Percentiles rank a stretch among this genome's conserved stretches.
Conservation (phyloP, 768 basidiomycete species). For the Lactarius indigo region DNA sequence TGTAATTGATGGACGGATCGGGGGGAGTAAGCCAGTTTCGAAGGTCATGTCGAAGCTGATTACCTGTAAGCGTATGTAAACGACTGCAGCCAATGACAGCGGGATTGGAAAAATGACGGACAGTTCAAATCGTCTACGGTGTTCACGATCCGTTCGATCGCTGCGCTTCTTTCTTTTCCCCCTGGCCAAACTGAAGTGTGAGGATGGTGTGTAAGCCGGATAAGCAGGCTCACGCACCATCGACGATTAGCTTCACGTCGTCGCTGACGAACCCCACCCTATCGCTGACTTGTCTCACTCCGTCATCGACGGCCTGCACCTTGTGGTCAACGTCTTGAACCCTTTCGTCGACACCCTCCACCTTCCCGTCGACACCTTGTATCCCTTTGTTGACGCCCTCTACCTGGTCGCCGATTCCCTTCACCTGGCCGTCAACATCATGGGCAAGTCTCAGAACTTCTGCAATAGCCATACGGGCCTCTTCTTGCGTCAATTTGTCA, state of each 20-base stretch:
- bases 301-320: not conserved
- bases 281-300: not conserved
- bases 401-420: not conserved
- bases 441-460: not conserved
- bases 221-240: not conserved
- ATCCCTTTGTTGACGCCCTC: not conserved
- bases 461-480: not conserved
- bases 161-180: not conserved
- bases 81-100: not conserved
- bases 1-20: constrained; percentile 3
- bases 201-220: not conserved
- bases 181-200: not conserved
- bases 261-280: not conserved
- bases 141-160: not conserved
- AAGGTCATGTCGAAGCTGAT: not conserved
- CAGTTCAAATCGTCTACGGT: not conserved
- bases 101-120: not conserved
- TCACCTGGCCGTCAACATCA: not conserved
- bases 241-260: not conserved
- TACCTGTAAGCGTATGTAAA: not conserved
- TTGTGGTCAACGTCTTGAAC: not conserved
- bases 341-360: not conserved
- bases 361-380: not conserved
- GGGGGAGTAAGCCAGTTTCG: constrained; percentile 4
- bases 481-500: not conserved